Conservation (phyloP, 2,329 filamentous ascomycete species). For the Fusarium continuum region DNA sequence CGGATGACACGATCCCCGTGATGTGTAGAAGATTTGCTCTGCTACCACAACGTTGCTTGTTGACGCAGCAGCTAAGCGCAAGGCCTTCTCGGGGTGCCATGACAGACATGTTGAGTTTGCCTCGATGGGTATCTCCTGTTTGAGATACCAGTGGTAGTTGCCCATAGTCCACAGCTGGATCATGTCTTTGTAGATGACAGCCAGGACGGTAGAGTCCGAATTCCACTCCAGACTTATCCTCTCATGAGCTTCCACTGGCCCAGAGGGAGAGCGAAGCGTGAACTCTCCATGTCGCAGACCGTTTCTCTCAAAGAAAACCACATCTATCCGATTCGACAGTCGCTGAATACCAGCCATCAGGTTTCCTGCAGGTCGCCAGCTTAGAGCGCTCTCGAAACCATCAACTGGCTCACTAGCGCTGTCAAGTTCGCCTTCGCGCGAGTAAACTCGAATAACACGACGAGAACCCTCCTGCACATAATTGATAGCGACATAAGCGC, state of each 20-base stretch:
- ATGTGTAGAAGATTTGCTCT: conserved; percentile 74
- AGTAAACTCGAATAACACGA: conserved; percentile 88
- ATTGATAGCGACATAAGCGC: conserved; percentile 88
- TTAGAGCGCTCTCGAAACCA: conserved; percentile 84
- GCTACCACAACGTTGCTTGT: conserved; percentile 62
- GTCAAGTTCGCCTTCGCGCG: conserved; percentile 87
- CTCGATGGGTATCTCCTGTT: conserved; percentile 77
- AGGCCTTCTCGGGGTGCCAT: conserved; percentile 89
- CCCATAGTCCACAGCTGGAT: conserved; percentile 97
- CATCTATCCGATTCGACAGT: conserved; percentile 72
- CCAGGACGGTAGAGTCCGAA: conserved; percentile 87
- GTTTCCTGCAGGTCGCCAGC: conserved; percentile 92
- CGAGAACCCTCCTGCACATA: conserved; percentile 74
- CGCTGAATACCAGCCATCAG: conserved; percentile 88
- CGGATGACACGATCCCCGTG: conserved; percentile 73
- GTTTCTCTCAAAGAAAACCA: conserved; percentile 97
- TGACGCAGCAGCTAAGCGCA: conserved; percentile 70
- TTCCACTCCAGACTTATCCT: conserved; percentile 84
- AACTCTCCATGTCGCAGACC: conserved; percentile 98
- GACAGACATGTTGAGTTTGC: conserved; percentile 50
- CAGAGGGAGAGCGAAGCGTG: conserved; percentile 73
- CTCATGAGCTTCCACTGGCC: conserved; percentile 62
- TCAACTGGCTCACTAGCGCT: conserved; percentile 96
- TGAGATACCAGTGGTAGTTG: conserved; percentile 98
- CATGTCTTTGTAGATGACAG: conserved; percentile 76